Percentiles rank a stretch among this genome's conserved stretches.
Evolutionary conservation across 2,329 filamentous ascomycete genomes (phyloP).

Genomic region (Fusarium nanum): DNA sequence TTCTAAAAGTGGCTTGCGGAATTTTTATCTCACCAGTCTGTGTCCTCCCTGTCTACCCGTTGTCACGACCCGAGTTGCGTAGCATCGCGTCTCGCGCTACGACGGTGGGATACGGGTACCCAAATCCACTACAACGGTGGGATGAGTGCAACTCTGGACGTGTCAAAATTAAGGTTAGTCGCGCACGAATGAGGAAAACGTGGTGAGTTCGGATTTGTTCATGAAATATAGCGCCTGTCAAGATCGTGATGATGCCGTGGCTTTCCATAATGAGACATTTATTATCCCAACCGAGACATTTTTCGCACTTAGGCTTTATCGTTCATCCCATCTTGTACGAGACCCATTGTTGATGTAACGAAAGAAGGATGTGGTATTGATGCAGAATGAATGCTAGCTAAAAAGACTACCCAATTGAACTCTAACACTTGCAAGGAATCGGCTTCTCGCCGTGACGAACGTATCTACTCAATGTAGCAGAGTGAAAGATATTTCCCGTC

Average conservation of each 20-base stretch:
- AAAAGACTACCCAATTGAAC: background rate
- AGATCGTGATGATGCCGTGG: background rate
- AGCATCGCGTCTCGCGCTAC: background rate
- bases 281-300: background rate
- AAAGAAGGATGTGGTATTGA: background rate
- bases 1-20: background rate
- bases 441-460: conserved; percentile 1
- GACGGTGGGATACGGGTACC: background rate
- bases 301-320: background rate
- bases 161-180: background rate
- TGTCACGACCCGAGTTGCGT: background rate
- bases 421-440: conserved; percentile 1
- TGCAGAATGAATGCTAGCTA: background rate
- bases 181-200: background rate
- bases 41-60: background rate
- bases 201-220: background rate
- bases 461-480: conserved; percentile 27
- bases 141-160: background rate
- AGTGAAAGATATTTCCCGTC: conserved; percentile 17
- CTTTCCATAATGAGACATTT: background rate
- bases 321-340: background rate
- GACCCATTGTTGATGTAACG: background rate
- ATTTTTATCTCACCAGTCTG: background rate
- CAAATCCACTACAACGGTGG: background rate
- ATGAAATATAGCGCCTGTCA: background rate